Conservation (phyloP, 805 yeast genomes). For the Peterozyma xylosa region DNA sequence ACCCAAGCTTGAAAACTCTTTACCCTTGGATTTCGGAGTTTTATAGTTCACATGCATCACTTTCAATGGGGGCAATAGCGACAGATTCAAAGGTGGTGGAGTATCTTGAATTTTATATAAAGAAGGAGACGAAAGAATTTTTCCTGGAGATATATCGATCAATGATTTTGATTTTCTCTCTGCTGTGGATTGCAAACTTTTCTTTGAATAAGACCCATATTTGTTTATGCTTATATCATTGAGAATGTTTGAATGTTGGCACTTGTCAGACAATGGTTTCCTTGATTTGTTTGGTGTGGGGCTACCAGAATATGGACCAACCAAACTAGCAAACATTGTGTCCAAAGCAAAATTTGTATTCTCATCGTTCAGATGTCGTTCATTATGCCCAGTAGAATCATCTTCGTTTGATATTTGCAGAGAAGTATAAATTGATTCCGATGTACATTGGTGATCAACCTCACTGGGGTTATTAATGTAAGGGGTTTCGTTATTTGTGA, state of each 20-base stretch:
- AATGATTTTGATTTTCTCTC: background rate
- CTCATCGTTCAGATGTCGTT: background rate
- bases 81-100: background rate
- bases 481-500: background rate
- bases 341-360: background rate
- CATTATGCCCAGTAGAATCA: background rate
- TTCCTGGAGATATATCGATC: background rate
- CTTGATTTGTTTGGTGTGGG: background rate
- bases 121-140: background rate
- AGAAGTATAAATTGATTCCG: background rate
- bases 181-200: background rate
- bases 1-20: no score
- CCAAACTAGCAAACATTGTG: background rate
- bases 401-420: background rate
- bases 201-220: background rate
- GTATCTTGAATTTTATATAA: background rate
- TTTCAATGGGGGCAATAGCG: conserved; percentile 1
- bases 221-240: background rate
- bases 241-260: background rate
- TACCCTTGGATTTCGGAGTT: no score
- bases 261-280: background rate
- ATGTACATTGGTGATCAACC: background rate
- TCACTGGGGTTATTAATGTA: background rate
- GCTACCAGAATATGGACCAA: background rate
- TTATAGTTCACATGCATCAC: background rate